These are phyloP conservation scores for Boletus eberwhitei DNA, from an alignment of 768 basidiomycete species.

Conservation along the genomic window DNA sequence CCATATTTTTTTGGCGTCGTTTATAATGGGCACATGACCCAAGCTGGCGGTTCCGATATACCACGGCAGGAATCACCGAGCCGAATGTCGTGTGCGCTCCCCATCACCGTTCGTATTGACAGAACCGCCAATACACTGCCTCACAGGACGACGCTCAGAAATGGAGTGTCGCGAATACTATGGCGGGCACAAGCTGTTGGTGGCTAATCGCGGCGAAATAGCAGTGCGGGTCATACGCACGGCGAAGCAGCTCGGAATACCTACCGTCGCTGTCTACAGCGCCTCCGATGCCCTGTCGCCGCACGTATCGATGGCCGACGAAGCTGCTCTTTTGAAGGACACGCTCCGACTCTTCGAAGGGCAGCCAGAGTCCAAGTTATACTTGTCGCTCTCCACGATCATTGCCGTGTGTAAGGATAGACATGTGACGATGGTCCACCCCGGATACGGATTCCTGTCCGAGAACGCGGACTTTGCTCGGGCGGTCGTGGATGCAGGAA, in stretches of 20 bases:
- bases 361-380: conserved; percentile 43
- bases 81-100: neutral
- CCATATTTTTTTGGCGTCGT: neutral
- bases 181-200: conserved; percentile 48
- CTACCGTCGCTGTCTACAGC: conserved; percentile 58
- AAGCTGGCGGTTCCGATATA: neutral
- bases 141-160: neutral
- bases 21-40: neutral
- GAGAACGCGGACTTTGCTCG: conserved; percentile 59
- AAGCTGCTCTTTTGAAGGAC: conserved; percentile 39
- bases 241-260: conserved; percentile 48
- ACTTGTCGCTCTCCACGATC: conserved; percentile 39
- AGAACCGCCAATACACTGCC: neutral
- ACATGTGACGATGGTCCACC: conserved; percentile 52
- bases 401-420: conserved; percentile 40
- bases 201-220: conserved; percentile 75
- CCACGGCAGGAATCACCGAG: no score
- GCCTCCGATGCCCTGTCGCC: conserved; percentile 54
- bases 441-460: conserved; percentile 64
- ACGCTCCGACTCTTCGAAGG: neutral
- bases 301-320: conserved; percentile 56
- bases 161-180: conserved; percentile 17
- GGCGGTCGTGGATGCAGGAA: conserved; percentile 43
- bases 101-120: neutral
- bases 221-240: conserved; percentile 61